A percentile compares a stretch with the other conserved stretches of the same genome.
Evolutionary conservation across 1,284 basidiomycete species (phyloP).

Genomic region (Lentinus polychrous): DNA sequence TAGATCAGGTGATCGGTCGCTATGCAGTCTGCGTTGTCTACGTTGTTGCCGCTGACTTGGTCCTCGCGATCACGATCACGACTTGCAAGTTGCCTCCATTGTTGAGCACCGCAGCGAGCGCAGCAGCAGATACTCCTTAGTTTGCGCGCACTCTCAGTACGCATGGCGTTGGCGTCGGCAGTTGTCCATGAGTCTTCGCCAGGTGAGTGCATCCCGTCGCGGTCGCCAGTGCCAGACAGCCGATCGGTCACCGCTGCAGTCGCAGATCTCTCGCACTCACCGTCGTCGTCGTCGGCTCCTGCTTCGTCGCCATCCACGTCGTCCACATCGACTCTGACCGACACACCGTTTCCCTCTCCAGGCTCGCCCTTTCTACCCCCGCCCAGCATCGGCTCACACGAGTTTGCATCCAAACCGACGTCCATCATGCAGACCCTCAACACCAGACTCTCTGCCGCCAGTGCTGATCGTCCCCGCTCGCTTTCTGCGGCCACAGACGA

Average conservation of each 20-base stretch:
- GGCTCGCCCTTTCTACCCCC: slow-evolving; percentile 62
- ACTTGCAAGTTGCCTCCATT: too few relatives aligned
- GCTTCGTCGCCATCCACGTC: slow-evolving; percentile 21
- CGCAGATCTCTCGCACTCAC: too few relatives aligned
- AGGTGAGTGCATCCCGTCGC: slow-evolving; percentile 8
- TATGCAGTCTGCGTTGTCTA: too few relatives aligned
- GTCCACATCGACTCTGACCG: too few relatives aligned
- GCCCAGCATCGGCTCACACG: slow-evolving; percentile 54
- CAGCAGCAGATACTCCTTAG: too few relatives aligned
- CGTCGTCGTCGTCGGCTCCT: slow-evolving; percentile 32
- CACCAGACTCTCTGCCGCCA: slow-evolving; percentile 16
- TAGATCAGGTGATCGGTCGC: not conserved
- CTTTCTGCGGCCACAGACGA: slow-evolving; percentile 5
- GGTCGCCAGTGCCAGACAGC: not conserved
- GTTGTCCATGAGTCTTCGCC: slow-evolving; percentile 12
- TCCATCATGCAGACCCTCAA: slow-evolving; percentile 25
- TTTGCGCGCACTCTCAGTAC: too few relatives aligned
- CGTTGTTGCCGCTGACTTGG: not conserved
- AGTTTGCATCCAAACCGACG: slow-evolving; percentile 48
- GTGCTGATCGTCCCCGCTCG: slow-evolving; percentile 12
- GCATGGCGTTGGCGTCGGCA: slow-evolving; percentile 19
- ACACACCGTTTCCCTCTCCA: slow-evolving; percentile 62
- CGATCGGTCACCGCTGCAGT: not conserved
- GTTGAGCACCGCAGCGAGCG: too few relatives aligned
- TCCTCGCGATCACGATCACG: too few relatives aligned